These are phyloP conservation scores for Macrolepiota albuminosa DNA, from an alignment of 768 basidiomycete genomes.

Conservation along the genomic window DNA sequence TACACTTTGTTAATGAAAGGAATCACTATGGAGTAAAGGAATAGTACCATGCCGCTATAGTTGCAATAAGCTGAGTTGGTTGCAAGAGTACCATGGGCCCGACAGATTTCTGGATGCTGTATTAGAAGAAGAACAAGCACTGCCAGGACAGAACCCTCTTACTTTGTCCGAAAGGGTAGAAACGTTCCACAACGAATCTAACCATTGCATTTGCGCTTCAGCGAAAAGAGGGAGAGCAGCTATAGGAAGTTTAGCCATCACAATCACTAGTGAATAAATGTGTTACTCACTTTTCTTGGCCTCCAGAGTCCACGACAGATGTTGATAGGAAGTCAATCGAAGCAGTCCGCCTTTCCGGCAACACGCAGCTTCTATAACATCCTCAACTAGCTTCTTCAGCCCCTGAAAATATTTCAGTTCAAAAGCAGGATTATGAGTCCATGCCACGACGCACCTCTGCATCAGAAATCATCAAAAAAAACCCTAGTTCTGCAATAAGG, in stretches of 20 bases:
- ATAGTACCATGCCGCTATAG: conserved; percentile 37
- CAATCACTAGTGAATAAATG: background rate
- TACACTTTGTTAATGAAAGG: conserved; percentile 18
- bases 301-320: conserved; percentile 48
- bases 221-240: conserved; percentile 26
- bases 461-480: conserved; percentile 19
- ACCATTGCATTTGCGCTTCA: conserved; percentile 41
- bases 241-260: conserved; percentile 13
- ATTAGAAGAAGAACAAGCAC: background rate
- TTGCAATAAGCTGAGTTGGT: conserved; percentile 35
- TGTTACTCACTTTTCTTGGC: conserved; percentile 33
- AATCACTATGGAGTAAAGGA: conserved; percentile 2
- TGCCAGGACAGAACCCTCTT: conserved; percentile 5
- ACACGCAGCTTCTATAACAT: conserved; percentile 36
- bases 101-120: conserved; percentile 5
- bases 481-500: conserved; percentile 30
- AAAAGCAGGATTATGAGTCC: background rate
- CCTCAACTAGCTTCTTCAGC: conserved; percentile 11
- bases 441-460: background rate
- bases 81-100: conserved; percentile 37
- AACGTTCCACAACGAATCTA: conserved; percentile 44
- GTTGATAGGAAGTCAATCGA: conserved; percentile 50
- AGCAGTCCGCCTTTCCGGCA: conserved; percentile 26
- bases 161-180: conserved; percentile 18
- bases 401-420: background rate